Conservation (phyloP, 345 rosid genomes). For the Populus nigra region DNA sequence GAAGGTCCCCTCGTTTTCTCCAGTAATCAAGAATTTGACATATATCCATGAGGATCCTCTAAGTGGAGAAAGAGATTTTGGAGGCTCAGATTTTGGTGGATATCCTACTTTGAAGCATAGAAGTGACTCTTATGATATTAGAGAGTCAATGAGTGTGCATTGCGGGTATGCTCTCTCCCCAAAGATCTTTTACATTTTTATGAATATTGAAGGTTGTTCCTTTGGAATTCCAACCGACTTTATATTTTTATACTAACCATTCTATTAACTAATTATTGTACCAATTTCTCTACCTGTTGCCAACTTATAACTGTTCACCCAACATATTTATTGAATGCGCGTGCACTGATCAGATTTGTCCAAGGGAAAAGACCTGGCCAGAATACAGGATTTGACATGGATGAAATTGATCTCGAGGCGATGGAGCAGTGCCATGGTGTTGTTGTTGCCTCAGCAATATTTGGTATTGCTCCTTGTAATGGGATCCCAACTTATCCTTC, state of each 20-base stretch:
- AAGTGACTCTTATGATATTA: slow-evolving; percentile 74
- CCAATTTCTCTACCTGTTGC: not conserved
- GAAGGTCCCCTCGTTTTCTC: slow-evolving; percentile 72
- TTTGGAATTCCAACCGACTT: not conserved
- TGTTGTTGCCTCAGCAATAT: slow-evolving; percentile 95
- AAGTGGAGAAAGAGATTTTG: slow-evolving; percentile 65
- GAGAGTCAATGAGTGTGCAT: slow-evolving; percentile 78
- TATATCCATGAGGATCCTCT: slow-evolving; percentile 67
- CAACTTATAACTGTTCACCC: slow-evolving; percentile 6
- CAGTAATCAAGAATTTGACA: slow-evolving; percentile 65
- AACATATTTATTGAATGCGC: not conserved
- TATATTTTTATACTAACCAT: not conserved
- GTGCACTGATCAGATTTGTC: slow-evolving; percentile 59
- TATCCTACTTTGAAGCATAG: slow-evolving; percentile 81
- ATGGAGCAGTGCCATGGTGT: slow-evolving; percentile 89
- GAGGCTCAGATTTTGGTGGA: slow-evolving; percentile 99
- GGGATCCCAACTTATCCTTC: slow-evolving; percentile 9
- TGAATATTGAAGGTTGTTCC: not conserved
- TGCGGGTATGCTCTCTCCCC: slow-evolving; percentile 66
- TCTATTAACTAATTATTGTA: not conserved
- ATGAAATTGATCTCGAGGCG: slow-evolving; percentile 70
- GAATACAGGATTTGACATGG: slow-evolving; percentile 83
- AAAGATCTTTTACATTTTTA: not conserved
- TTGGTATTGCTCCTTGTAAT: slow-evolving; percentile 52
- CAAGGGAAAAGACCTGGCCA: slow-evolving; percentile 81